These are phyloP conservation scores for Chimonanthus praecox DNA, from an alignment of 164 flowering plant species.

Conservation along the genomic window DNA sequence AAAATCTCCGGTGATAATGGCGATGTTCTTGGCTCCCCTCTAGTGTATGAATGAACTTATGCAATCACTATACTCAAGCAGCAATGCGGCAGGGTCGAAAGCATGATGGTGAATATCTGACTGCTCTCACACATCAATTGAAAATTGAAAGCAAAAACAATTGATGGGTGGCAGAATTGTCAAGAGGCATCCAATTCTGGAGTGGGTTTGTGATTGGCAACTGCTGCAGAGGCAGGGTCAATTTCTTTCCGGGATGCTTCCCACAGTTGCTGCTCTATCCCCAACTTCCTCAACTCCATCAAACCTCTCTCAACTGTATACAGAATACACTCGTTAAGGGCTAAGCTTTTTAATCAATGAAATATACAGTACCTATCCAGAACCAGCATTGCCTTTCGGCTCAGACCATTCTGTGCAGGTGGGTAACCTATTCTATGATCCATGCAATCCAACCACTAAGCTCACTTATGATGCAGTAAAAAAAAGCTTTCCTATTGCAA, in stretches of 20 bases:
- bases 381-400: too few relatives aligned
- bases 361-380: too few relatives aligned
- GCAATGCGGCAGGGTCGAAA: neutral
- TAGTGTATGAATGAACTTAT: neutral
- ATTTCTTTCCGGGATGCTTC: slow-evolving; percentile 90
- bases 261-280: slow-evolving; percentile 94
- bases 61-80: neutral
- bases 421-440: too few relatives aligned
- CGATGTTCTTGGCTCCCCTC: neutral
- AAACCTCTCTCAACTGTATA: slow-evolving; percentile 78
- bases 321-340: neutral
- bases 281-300: slow-evolving; percentile 79
- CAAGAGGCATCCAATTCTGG: slow-evolving; percentile 1
- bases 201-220: neutral
- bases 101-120: neutral
- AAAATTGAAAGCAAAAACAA: neutral
- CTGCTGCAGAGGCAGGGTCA: slow-evolving; percentile 32
- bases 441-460: too few relatives aligned
- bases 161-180: neutral
- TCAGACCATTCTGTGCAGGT: too few relatives aligned
- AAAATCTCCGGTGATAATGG: neutral
- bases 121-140: neutral
- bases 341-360: neutral
- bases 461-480: too few relatives aligned
- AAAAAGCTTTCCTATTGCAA: too few relatives aligned